Conservation (phyloP, 257 asterid species). For the Avicennia marina region DNA sequence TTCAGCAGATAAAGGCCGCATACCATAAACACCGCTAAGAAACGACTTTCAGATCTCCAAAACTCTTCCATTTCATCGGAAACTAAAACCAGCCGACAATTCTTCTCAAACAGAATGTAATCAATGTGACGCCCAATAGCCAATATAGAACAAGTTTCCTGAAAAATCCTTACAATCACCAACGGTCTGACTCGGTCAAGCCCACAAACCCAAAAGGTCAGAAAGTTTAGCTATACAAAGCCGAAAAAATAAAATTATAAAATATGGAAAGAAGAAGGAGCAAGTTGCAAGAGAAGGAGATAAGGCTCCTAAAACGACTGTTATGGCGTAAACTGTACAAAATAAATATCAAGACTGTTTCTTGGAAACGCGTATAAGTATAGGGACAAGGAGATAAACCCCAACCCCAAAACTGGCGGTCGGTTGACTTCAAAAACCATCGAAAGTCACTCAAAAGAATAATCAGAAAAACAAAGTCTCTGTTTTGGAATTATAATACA, state of each 20-base stretch:
- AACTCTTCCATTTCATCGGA: conserved; percentile 32
- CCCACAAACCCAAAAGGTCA: too few species aligned
- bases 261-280: too few species aligned
- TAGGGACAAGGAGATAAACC: conserved; percentile 1
- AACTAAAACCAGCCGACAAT: conserved; percentile 18
- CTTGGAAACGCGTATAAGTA: conserved; percentile 37
- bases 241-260: too few species aligned
- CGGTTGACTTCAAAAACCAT: conserved; percentile 14
- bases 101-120: neutral
- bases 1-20: conserved; percentile 21
- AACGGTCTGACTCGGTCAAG: too few species aligned
- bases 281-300: conserved; percentile 13
- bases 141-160: too few species aligned
- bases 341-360: conserved; percentile 32
- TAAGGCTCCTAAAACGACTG: conserved; percentile 19
- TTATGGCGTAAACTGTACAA: conserved; percentile 15
- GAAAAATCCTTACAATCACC: too few species aligned
- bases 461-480: too few species aligned
- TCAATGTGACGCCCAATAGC: too few species aligned
- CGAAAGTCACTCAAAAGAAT: neutral
- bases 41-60: conserved; percentile 17
- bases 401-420: neutral
- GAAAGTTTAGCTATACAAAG: too few species aligned
- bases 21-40: conserved; percentile 15
- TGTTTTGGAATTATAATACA: conserved; percentile 1